Evolutionary conservation across 805 yeast species (phyloP).

Genomic region (Candida takata): DNA sequence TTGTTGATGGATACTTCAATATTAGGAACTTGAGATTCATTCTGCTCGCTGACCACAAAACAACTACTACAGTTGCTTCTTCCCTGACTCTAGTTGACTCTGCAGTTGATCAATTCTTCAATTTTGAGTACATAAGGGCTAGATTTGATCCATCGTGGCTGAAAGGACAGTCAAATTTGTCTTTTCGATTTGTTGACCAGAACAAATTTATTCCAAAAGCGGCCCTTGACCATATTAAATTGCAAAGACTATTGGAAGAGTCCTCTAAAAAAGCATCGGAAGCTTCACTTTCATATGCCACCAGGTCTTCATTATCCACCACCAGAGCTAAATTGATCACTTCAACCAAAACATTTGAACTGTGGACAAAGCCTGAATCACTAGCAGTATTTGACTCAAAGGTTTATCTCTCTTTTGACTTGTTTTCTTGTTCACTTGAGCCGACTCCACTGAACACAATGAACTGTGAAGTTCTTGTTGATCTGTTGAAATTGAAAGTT

Average conservation of each 20-base stretch:
- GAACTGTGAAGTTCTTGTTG: slow-evolving; percentile 47
- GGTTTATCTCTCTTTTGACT: slow-evolving; percentile 38
- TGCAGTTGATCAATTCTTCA: slow-evolving; percentile 34
- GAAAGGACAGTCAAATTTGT: not conserved
- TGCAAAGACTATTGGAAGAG: slow-evolving; percentile 22
- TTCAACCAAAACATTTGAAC: slow-evolving; percentile 32
- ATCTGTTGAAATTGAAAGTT: slow-evolving; percentile 36
- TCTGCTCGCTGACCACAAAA: slow-evolving; percentile 25
- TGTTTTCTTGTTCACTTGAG: slow-evolving; percentile 27
- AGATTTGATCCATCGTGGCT: slow-evolving; percentile 7
- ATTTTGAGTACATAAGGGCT: slow-evolving; percentile 32
- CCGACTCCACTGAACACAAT: slow-evolving; percentile 35
- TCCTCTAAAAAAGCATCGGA: slow-evolving; percentile 22
- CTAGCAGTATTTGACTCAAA: slow-evolving; percentile 25
- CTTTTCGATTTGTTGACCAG: slow-evolving; percentile 9
- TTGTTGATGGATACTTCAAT: slow-evolving; percentile 25
- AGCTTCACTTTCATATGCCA: slow-evolving; percentile 28
- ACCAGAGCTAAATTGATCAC: slow-evolving; percentile 32
- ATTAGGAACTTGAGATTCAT: slow-evolving; percentile 29
- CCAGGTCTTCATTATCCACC: slow-evolving; percentile 23
- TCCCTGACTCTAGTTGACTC: not conserved
- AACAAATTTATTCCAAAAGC: slow-evolving; percentile 32
- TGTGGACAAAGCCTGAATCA: slow-evolving; percentile 44
- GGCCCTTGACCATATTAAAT: slow-evolving; percentile 22
- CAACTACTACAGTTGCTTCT: not conserved